Base-by-base conservation (phyloP, 2,329 filamentous ascomycete genomes). In the Thermothelomyces thermophilus region DNA sequence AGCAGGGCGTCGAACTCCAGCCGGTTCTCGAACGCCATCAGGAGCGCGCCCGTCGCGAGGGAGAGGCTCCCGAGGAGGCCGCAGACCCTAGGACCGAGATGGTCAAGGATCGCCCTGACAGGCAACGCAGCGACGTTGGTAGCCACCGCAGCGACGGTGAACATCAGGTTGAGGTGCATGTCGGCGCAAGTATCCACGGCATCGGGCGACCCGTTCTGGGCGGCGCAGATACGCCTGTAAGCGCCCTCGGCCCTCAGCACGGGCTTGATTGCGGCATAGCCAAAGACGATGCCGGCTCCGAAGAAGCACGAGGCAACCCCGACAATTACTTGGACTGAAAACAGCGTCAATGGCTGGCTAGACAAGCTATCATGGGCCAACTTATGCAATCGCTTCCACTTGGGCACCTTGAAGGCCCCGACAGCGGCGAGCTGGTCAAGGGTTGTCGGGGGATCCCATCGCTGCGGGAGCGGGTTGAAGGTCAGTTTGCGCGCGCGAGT, bases 71-170 rank as follows among this genome's bases (percentile, higher is more conserved):
- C 89, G 50, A 85, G 76, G 19, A 90, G 72, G 3, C 87, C 85
- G 60, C 86, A 86, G 4, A 87, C 75, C 48, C 86, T 79, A 13
- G 90, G 90, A 1, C 90, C 90, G 62, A 80, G 90, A 54, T 82
- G 76, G 68, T 95, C 90, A 19, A 95, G 77, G 39, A 95, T 84
- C 2, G 87, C 87, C 40, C 90, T 90, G 10, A 95, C 82, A 2
- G 90, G 87, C 6, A 95, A 74, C 11, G 90, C 90, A 35, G 83
- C 87, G 11, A 95, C 85, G 61, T 95, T 95, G 34, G 90, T 94
- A 6, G 80, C 86, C 9, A 95, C 89, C 13, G 89, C 90, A 11
- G 90, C 90, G 35, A 90, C 78, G 5, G 89, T 94, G 73, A 95
- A 95, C 87, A 95, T 95, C 58, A 95, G 72, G 65, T 95, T 95